Conservation (phyloP, 108 stramenopile species). For the Mayamaea pseudoterrestris region DNA sequence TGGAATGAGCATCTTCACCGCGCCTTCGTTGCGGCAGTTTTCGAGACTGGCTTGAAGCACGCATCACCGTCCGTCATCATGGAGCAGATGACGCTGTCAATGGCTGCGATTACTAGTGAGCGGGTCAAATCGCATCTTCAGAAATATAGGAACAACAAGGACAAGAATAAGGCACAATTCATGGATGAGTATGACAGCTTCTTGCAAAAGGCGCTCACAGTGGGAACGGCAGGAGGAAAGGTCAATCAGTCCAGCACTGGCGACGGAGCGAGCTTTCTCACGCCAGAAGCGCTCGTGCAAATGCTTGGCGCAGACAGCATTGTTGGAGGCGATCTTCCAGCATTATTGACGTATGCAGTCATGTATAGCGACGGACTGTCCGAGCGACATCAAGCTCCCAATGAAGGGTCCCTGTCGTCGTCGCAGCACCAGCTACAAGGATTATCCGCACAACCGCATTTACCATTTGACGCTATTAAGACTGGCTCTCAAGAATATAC, state of each 20-base stretch:
- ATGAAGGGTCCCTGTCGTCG: not conserved
- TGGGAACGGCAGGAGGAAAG: conserved; percentile 10
- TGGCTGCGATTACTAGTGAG: conserved; percentile 79
- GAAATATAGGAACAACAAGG: conserved; percentile 86
- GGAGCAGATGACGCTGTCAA: conserved; percentile 78
- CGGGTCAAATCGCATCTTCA: conserved; percentile 93
- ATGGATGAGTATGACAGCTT: conserved; percentile 68
- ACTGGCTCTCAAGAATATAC: conserved; percentile 15
- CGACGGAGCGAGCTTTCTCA: not conserved
- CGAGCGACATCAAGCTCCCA: not conserved
- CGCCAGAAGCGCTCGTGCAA: conserved; percentile 1
- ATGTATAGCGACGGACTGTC: conserved; percentile 13
- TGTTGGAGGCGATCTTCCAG: conserved; percentile 29
- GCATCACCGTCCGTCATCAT: conserved; percentile 86
- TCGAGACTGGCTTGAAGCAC: conserved; percentile 89
- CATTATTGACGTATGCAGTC: conserved; percentile 26
- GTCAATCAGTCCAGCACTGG: conserved; percentile 3
- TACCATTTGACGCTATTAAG: not conserved
- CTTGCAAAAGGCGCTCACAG: conserved; percentile 32
- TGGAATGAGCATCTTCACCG: conserved; percentile 84
- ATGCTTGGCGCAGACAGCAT: conserved; percentile 10
- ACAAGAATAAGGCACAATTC: conserved; percentile 85
- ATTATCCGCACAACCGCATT: not conserved
- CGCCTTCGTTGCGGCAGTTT: conserved; percentile 85
- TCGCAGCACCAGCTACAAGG: not conserved